Conservation (phyloP, 179 eudicot species). For the Pouteria campechiana region DNA sequence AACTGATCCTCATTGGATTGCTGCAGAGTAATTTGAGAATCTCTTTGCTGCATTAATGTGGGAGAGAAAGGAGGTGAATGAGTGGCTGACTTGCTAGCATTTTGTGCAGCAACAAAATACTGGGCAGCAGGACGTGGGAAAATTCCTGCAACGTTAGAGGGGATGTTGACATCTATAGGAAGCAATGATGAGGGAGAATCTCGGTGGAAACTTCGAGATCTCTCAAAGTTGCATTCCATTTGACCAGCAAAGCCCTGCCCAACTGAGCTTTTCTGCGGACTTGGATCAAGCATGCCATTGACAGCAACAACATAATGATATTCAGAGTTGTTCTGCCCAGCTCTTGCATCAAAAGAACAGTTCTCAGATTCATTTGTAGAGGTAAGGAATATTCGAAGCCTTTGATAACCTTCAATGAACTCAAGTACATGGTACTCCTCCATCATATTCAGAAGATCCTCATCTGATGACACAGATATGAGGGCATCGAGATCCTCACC, state of each 20-base stretch:
- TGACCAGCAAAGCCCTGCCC: conserved; percentile 36
- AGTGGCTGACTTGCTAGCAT: conserved; percentile 21
- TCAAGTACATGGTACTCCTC: conserved; percentile 86
- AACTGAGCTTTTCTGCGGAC: conserved; percentile 36
- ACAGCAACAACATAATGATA: conserved; percentile 81
- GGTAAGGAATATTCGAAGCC: conserved; percentile 66
- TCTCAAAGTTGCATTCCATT: conserved; percentile 24
- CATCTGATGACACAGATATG: conserved; percentile 78
- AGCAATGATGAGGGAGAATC: conserved; percentile 41
- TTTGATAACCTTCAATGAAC: conserved; percentile 47
- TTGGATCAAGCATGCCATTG: conserved; percentile 51
- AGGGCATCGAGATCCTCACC: conserved; percentile 96
- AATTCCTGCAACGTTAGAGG: conserved; percentile 13
- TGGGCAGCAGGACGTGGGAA: conserved; percentile 7
- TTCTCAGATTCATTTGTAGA: conserved; percentile 40
- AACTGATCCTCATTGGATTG: conserved; percentile 13
- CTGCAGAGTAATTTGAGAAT: conserved; percentile 1
- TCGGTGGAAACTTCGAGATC: conserved; percentile 29
- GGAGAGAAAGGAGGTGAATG: conserved; percentile 42
- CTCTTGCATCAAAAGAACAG: conserved; percentile 27
- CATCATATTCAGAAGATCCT: conserved; percentile 82
- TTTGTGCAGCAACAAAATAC: conserved; percentile 16
- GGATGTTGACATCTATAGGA: conserved; percentile 17
- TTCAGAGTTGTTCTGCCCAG: conserved; percentile 46
- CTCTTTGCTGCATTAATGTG: conserved; percentile 19